Evolutionary conservation across 371 early-diverging fungal species (phyloP), one percentile per base, ranked within the genome.

Genomic region (Mucor plumbeus): DNA sequence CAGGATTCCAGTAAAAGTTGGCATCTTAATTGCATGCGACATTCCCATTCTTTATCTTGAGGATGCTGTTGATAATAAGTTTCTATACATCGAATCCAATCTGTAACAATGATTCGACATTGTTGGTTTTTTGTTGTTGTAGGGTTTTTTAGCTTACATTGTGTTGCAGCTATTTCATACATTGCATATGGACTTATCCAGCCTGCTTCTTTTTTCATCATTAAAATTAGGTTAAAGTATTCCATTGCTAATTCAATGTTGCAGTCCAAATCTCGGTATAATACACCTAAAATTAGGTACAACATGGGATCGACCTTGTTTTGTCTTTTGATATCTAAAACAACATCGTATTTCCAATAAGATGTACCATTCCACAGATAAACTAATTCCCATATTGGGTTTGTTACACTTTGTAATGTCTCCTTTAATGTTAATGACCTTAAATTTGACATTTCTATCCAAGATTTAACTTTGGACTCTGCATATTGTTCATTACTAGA

Each of bases 331-430:
- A 64, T 63, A 4, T 50, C 13, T 17, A 11, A 15, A 7, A 57
- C 19, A 11, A 63, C 19, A 15, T 33, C 8, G 10, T 33, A 19
- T 1, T 38, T 21, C 65, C 64, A 65, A 40, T 64, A 66, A 4
- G 61, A 39, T 5, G 67, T 60, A 4, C 79, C 74, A n/a, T 73
- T 71, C 70, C 70, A 73, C 0, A 78, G 63, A 61, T 78, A 78
- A 7, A 75, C 67, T 1, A 78, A 48, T n/a, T 78, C 79, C 79
- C 79, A 78, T 11, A 78, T 14, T 14, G 79, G 79, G 41, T 73
- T 66, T 5, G 65, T 41, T 10, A 64, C 53, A 19, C 39, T 38
- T 39, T 53, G 34, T 19, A 68, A 34, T 13, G 62, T 34, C 17
- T 33, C 17, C 35, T 41, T 60, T 13, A 69, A 26, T 15, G 59